Conservation (phyloP, 176 grass and related monocot genomes). For the Musa itinerans region DNA sequence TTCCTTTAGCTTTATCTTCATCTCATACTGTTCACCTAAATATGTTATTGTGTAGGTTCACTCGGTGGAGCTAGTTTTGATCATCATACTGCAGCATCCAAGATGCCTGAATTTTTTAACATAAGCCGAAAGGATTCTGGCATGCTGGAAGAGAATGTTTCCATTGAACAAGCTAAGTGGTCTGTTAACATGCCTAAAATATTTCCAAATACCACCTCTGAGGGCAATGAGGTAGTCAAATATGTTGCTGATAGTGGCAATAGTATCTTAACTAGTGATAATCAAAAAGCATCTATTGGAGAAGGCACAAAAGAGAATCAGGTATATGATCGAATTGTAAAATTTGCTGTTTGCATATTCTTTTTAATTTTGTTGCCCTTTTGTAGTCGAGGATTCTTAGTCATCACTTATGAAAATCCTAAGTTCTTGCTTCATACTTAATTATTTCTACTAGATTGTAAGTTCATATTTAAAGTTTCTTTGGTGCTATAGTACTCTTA, state of each 20-base stretch:
- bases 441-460: not conserved
- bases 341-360: not conserved
- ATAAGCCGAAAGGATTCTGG: not conserved
- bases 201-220: not conserved
- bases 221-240: not conserved
- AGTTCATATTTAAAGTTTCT: no score
- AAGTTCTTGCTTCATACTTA: not conserved
- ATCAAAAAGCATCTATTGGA: not conserved
- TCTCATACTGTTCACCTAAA: not conserved
- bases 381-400: not conserved
- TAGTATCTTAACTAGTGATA: not conserved
- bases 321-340: not conserved
- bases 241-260: not conserved
- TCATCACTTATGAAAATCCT: not conserved
- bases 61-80: not conserved
- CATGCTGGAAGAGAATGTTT: constrained; percentile 5
- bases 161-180: not conserved
- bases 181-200: not conserved
- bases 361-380: not conserved
- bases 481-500: no score
- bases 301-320: constrained; percentile 3
- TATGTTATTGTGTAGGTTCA: constrained; percentile 7
- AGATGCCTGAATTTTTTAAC: not conserved
- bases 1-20: not conserved
- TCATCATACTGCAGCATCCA: not conserved